Evolutionary conservation across 495 filamentous ascomycete genomes (phyloP), one percentile per base, ranked within the genome.

Genomic region (Viridothelium virens): DNA sequence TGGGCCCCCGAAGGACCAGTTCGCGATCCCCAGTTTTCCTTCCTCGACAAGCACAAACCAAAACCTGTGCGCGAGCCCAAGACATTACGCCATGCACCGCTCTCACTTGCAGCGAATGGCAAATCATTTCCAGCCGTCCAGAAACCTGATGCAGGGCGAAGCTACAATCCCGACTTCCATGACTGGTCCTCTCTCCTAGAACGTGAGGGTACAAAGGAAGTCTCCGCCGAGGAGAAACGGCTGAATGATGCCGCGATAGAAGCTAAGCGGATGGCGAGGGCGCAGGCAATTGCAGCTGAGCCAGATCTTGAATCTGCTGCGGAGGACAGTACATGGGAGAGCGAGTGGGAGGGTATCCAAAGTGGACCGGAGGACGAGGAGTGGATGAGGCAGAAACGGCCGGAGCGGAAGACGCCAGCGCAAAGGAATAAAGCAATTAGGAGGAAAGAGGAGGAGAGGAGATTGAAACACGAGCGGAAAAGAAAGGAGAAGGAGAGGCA

Each of bases 301-400:
- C 36, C 48, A 76, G 66, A 86, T 81, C 82, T 1, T 2, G 85
- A 86, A 68, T 87, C 89, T 33, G 82, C 89, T 63, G 87, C 85
- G 3, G 85, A 92, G 64, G 91, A 94, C 73, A 91, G 89, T 47
- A 89, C 87, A 11, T 96, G 91, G 91, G 91, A 96, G 84, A 86
- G 83, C 74, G 86, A 89, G 72, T 84, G 83, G 68, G 77, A 79
- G 62, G 77, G 77, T 10, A 69, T 78, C 65, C 62, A 67, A 31
- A 77, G 74, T 56, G 77, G 74, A 25, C 65, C 38, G 2, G 84
- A 87, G 69, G 81, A 81, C 63, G 77, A 79, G 66, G 81, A 88
- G 47, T 85, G 80, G 75, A 70, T 88, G 66, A 88, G 83, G 74
- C 82, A 82, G 70, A 93, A 91, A 77, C 79, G 85, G 65, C 85